Conservation (phyloP, 768 basidiomycete species). For the Lentinus brumalis region DNA sequence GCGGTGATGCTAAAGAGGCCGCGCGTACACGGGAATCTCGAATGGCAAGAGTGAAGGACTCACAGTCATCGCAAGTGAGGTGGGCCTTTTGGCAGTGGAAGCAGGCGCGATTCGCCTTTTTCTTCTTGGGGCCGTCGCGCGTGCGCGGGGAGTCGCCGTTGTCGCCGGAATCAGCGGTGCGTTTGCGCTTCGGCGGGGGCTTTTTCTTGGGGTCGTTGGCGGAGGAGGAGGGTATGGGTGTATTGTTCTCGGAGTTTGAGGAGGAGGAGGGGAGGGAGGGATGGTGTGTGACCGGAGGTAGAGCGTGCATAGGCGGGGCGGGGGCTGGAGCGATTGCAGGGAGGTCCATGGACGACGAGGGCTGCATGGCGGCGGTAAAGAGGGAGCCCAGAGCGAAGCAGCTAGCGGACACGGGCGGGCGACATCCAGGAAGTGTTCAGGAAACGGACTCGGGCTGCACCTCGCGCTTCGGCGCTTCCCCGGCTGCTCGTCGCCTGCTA, state of each 20-base stretch:
- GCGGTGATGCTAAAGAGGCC: neutral
- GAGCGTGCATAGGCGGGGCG: slow-evolving; percentile 13
- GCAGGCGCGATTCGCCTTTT: slow-evolving; percentile 93
- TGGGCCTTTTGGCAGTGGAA: slow-evolving; percentile 97
- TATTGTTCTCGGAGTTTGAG: slow-evolving; percentile 22
- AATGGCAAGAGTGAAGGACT: slow-evolving; percentile 30
- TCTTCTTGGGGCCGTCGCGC: slow-evolving; percentile 84
- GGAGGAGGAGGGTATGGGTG: slow-evolving; percentile 26
- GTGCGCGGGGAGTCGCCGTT: slow-evolving; percentile 55
- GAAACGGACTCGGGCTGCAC: too few relatives aligned
- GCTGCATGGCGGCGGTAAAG: slow-evolving; percentile 12
- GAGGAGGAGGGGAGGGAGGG: slow-evolving; percentile 29
- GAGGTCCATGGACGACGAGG: slow-evolving; percentile 8
- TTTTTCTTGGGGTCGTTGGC: slow-evolving; percentile 38
- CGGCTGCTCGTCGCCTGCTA: slow-evolving; percentile 5
- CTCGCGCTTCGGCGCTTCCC: slow-evolving; percentile 5
- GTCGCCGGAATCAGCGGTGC: slow-evolving; percentile 59
- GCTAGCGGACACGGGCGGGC: neutral
- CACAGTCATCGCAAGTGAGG: slow-evolving; percentile 97
- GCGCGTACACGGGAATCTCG: neutral
- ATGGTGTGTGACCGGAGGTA: slow-evolving; percentile 19
- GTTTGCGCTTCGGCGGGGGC: slow-evolving; percentile 58
- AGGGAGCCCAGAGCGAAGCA: slow-evolving; percentile 4
- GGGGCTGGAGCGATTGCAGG: slow-evolving; percentile 18
- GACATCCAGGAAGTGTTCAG: neutral